Evolutionary conservation across 495 filamentous ascomycete species (phyloP).

Genomic region (Podospora pseudocomata): DNA sequence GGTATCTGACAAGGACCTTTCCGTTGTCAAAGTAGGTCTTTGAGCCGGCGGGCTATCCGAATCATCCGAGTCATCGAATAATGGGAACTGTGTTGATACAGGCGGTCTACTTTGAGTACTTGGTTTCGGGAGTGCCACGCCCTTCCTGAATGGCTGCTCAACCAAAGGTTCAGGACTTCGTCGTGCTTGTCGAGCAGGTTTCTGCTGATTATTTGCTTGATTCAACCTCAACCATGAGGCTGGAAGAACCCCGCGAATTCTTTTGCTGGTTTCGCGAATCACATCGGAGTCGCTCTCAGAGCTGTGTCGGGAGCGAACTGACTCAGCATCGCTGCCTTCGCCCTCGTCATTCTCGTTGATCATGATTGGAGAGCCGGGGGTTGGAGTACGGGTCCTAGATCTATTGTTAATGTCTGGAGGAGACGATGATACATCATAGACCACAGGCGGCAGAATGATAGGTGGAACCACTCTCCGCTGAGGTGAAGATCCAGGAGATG

Average conservation of each 20-base stretch:
- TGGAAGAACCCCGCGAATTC: constrained; percentile 80
- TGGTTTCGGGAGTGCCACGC: constrained; percentile 49
- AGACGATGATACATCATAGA: constrained; percentile 28
- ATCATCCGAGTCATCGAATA: constrained; percentile 51
- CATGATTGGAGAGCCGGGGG: constrained; percentile 10
- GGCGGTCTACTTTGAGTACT: constrained; percentile 20
- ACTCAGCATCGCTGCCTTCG: constrained; percentile 20
- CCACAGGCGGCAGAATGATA: constrained; percentile 11
- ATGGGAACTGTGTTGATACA: constrained; percentile 30
- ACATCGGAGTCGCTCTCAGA: constrained; percentile 45
- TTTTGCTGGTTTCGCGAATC: constrained; percentile 43
- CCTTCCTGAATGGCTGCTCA: constrained; percentile 45
- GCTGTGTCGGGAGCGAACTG: constrained; percentile 10
- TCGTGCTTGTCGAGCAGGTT: constrained; percentile 31
- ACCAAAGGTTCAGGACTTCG: constrained; percentile 37
- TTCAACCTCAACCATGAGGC: constrained; percentile 87
- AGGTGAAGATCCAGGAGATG: constrained; percentile 24
- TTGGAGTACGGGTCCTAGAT: background rate
- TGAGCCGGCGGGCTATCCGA: constrained; percentile 20
- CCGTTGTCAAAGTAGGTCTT: background rate
- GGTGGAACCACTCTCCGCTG: constrained; percentile 10
- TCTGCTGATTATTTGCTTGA: constrained; percentile 34
- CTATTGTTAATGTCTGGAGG: constrained; percentile 7
- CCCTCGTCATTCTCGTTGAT: constrained; percentile 20
- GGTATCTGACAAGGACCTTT: background rate